Base-by-base conservation (phyloP, 768 basidiomycete species). In the Pleurotus tuber-regium region DNA sequence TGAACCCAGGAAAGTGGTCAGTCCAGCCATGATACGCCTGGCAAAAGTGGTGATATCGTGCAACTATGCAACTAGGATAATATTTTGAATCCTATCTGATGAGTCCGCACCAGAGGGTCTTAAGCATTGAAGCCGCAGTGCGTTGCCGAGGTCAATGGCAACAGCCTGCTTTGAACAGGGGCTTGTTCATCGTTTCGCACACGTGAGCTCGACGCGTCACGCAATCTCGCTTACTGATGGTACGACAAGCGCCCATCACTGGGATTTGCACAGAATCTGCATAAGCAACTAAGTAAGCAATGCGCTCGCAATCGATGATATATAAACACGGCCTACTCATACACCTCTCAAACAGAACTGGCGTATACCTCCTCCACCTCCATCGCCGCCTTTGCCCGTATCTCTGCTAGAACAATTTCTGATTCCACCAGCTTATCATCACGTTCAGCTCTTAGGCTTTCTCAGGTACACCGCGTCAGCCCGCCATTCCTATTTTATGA, bases 391-490 rank as follows among this genome's bases (percentile, higher is more conserved):
- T 19, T 48, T 26, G n/a, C 31, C 46, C 46, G 46, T 21, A 11
- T 35, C 31, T n/a, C n/a, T n/a, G 5, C 31, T 8, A 12, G 18
- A 28, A 48, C 12, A 26, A 41, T 38, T 39, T 54, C 10, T 30
- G 39, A 3, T 31, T 49, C 21, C 44, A 54, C 54, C 52, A 54
- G 26, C 53, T 54, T 29, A 47, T 54, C 48, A 40, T 44, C 26
- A 14, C 43, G 43, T 12, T 29, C 46, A 48, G 23, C 28, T 19
- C 21, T 49, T 42, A 44, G 59, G 46, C 57, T 62, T 25, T 57
- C 54, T 21, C 39, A 54, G 52, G 61, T 62, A 35, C 29, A 46
- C 43, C 14, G 7, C 4, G 8, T 52, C 16, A 48, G 18, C n/a
- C 18, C 49, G 19, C 33, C 41, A 10, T 50, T 12, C 18, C 9